Evolutionary conservation across 129 eudicot genomes (phyloP), one percentile per base, ranked within the genome.

Genomic region (Helianthus annuus): DNA sequence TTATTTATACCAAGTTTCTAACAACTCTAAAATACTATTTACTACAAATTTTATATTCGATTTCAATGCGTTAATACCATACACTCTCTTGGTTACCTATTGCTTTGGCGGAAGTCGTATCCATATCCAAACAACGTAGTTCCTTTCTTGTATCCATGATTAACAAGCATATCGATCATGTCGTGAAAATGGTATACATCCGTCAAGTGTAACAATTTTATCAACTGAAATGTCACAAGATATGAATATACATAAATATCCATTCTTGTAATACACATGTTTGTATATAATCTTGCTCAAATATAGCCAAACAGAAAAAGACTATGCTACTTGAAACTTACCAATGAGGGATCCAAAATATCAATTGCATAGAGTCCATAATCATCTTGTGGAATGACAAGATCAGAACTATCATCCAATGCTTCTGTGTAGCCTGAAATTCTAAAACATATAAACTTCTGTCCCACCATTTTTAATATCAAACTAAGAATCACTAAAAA

Each of bases 121-220:
- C 97, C 99, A 79, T 81, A 90, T 51, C 99, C 99, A 69, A 94
- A 94, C 85, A 94, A 80, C 32, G 91, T 94, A 54, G 96, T 90
- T 64, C 99, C 99, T 83, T 94, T 94, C 86, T 82, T 81, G 83
- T 90, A 94, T 51, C 99, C 99, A 71, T 88, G 86, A 53, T 80
- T 81, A 69, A 94, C 76, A 40, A 94, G 97, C 99, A 94, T 90
- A 17, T 90, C 84, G 70, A 94, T 94, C 97, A 94, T 94, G 79
- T 94, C 96, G 76, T 94, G 99, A 78, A 94, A 94, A 79, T 94
- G 96, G 80, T 90, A 94, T 60, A 86, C 85, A 55, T 86, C 96
- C 48, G 83, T 88, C 83, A 94, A 34, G 48, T 83, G 93, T 40
- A 90, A 48, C 58, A 72, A 78, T 78, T 94, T 94, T 39, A 88